Percentiles rank a stretch among this genome's conserved stretches.
phyloP scores from a whole-genome alignment of 768 basidiomycete genomes.

The Russula olivacea region DNA sequence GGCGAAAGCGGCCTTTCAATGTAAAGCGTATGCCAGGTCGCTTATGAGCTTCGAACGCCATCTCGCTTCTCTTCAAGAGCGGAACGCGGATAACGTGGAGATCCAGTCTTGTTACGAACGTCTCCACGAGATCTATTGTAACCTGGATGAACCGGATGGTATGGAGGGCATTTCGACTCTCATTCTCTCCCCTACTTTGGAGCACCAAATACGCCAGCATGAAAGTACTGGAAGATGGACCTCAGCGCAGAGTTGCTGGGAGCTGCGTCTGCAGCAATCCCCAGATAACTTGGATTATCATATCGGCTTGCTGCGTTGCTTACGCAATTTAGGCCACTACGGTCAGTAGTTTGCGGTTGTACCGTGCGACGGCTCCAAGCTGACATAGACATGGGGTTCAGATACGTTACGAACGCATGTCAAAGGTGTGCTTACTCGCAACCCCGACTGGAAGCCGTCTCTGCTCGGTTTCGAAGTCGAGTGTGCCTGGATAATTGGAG shows the following conservation, averaged over 20 bases:
- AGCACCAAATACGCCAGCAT: conserved; percentile 96
- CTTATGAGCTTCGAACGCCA: conserved; percentile 93
- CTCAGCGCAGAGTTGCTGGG: conserved; percentile 98
- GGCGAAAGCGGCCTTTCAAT: conserved; percentile 89
- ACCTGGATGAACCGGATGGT: conserved; percentile 95
- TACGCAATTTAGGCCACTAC: conserved; percentile 94
- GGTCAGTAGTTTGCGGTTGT: conserved; percentile 46
- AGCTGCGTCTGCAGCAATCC: conserved; percentile 83
- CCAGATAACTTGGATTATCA: conserved; percentile 89
- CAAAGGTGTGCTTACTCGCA: conserved; percentile 76
- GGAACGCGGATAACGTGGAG: conserved; percentile 39
- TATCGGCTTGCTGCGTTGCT: conserved; percentile 81
- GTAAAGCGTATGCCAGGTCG: conserved; percentile 89
- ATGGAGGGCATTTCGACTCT: conserved; percentile 96
- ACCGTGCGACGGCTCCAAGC: background rate
- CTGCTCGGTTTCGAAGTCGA: conserved; percentile 85
- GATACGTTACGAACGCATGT: conserved; percentile 96
- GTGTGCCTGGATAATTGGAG: conserved; percentile 93
- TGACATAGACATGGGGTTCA: conserved; percentile 31
- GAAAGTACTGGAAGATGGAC: conserved; percentile 98
- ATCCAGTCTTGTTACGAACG: conserved; percentile 77
- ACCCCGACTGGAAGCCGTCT: conserved; percentile 74
- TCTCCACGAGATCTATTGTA: conserved; percentile 92
- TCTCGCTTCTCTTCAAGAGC: conserved; percentile 47
- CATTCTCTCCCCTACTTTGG: conserved; percentile 82